Evolutionary conservation across 2,329 filamentous ascomycete genomes (phyloP).

Genomic region (Neofusicoccum cordaticola): DNA sequence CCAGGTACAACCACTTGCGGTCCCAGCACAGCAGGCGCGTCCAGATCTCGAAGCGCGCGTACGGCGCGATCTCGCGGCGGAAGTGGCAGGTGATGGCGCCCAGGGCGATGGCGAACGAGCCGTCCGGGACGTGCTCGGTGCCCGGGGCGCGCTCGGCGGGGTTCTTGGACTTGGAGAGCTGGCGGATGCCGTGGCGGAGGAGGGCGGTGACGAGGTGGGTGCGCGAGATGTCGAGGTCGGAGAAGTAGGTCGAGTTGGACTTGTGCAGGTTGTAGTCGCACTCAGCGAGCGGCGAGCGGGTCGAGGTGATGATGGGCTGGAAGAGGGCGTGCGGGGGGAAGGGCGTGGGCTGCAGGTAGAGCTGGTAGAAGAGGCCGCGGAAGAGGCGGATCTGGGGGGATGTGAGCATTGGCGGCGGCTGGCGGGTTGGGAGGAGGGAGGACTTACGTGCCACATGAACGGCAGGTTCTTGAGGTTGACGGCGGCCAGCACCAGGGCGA

Average conservation of each 20-base stretch:
- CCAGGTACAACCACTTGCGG: slow-evolving; percentile 50
- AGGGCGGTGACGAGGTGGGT: slow-evolving; percentile 69
- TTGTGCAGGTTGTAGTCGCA: slow-evolving; percentile 87
- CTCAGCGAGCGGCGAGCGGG: slow-evolving; percentile 69
- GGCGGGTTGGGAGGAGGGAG: background rate
- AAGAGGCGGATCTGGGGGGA: slow-evolving; percentile 44
- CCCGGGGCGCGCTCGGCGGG: background rate
- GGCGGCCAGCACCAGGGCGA: slow-evolving; percentile 33
- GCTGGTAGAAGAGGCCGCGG: slow-evolving; percentile 45
- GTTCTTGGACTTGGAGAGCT: background rate
- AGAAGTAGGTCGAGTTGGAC: slow-evolving; percentile 81
- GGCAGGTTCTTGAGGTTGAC: slow-evolving; percentile 73
- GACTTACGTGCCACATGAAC: slow-evolving; percentile 70
- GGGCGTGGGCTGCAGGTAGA: slow-evolving; percentile 43
- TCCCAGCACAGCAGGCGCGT: slow-evolving; percentile 49
- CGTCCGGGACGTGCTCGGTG: slow-evolving; percentile 17
- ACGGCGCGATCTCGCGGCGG: slow-evolving; percentile 46
- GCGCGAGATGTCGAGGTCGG: slow-evolving; percentile 79
- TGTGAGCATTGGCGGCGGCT: background rate
- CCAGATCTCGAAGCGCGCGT: slow-evolving; percentile 47
- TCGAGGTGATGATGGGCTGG: slow-evolving; percentile 64
- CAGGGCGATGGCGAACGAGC: slow-evolving; percentile 40
- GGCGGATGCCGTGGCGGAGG: slow-evolving; percentile 43
- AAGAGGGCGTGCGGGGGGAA: slow-evolving; percentile 64
- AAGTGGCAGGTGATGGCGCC: slow-evolving; percentile 49